phyloP scores from a whole-genome alignment of 768 basidiomycete genomes.

The Tylopilus cervinicoccineus region DNA sequence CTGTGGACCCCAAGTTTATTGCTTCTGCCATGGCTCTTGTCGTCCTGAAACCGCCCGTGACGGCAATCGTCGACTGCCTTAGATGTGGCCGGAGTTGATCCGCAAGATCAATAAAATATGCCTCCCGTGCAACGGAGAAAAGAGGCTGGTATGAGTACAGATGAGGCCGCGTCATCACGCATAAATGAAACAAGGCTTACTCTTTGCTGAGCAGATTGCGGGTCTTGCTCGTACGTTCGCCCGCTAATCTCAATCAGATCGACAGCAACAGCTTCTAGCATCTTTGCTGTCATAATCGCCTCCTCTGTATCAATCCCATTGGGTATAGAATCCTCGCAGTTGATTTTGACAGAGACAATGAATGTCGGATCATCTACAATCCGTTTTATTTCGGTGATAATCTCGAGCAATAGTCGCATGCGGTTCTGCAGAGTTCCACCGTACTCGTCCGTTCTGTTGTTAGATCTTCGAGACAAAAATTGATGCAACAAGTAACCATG shows the following conservation, averaged over 20 bases:
- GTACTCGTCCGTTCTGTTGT: constrained; percentile 51
- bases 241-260: constrained; percentile 42
- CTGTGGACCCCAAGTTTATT: constrained; percentile 20
- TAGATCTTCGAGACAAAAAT: constrained; percentile 41
- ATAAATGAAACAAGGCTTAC: constrained; percentile 6
- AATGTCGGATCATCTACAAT: constrained; percentile 33
- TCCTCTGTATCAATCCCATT: constrained; percentile 34
- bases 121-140: constrained; percentile 19
- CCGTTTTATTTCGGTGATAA: constrained; percentile 40
- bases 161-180: background rate
- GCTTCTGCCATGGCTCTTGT: constrained; percentile 27
- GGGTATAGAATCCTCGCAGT: constrained; percentile 25
- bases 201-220: background rate
- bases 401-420: constrained; percentile 44
- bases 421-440: constrained; percentile 54
- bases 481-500: constrained; percentile 47
- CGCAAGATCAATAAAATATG: constrained; percentile 31
- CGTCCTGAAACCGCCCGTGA: constrained; percentile 32
- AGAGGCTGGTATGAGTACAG: constrained; percentile 5
- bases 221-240: constrained; percentile 32
- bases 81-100: constrained; percentile 25
- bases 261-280: constrained; percentile 33
- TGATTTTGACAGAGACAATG: constrained; percentile 33
- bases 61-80: constrained; percentile 22
- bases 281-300: constrained; percentile 23